Percentiles rank a stretch among this genome's conserved stretches.
Conservation (phyloP, 441 rosid genomes). For the Arabidopsis hybrid region DNA sequence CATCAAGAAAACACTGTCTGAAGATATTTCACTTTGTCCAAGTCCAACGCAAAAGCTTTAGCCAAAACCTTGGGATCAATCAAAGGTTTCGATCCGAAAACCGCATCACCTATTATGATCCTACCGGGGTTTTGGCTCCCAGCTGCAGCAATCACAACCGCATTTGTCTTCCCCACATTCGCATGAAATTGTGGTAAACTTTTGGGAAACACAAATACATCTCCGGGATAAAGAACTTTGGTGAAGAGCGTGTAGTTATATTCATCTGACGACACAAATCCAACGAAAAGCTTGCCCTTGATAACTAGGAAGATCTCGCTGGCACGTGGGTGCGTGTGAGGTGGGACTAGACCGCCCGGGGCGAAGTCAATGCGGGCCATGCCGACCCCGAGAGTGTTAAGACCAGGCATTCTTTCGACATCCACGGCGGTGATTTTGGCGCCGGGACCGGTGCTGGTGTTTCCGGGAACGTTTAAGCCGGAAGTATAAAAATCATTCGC, state of each 20-base stretch:
- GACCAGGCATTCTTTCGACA: background rate
- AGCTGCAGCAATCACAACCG: slow-evolving; percentile 39
- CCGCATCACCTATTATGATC: slow-evolving; percentile 38
- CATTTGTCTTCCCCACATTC: slow-evolving; percentile 42
- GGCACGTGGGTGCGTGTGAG: slow-evolving; percentile 56
- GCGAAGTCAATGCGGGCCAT: slow-evolving; percentile 51
- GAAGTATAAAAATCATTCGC: slow-evolving; percentile 48
- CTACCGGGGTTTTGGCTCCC: slow-evolving; percentile 50
- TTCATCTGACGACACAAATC: slow-evolving; percentile 52
- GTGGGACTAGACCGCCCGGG: slow-evolving; percentile 54
- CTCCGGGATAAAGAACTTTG: slow-evolving; percentile 44
- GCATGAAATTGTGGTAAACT: slow-evolving; percentile 50
- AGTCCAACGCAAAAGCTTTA: slow-evolving; percentile 33
- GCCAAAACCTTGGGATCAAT: background rate
- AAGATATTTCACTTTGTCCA: slow-evolving; percentile 23
- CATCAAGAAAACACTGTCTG: background rate
- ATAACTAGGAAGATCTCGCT: slow-evolving; percentile 45
- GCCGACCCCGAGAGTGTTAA: slow-evolving; percentile 23
- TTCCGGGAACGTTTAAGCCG: slow-evolving; percentile 47
- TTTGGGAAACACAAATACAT: slow-evolving; percentile 45
- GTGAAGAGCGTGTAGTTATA: slow-evolving; percentile 34
- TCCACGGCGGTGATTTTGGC: slow-evolving; percentile 33
- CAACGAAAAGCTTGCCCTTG: slow-evolving; percentile 50
- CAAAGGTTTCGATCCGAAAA: slow-evolving; percentile 39
- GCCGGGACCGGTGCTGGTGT: slow-evolving; percentile 33